Evolutionary conservation across 176 grass and related monocot genomes (phyloP), one percentile per base, ranked within the genome.

Genomic region (Hordeum marinum): DNA sequence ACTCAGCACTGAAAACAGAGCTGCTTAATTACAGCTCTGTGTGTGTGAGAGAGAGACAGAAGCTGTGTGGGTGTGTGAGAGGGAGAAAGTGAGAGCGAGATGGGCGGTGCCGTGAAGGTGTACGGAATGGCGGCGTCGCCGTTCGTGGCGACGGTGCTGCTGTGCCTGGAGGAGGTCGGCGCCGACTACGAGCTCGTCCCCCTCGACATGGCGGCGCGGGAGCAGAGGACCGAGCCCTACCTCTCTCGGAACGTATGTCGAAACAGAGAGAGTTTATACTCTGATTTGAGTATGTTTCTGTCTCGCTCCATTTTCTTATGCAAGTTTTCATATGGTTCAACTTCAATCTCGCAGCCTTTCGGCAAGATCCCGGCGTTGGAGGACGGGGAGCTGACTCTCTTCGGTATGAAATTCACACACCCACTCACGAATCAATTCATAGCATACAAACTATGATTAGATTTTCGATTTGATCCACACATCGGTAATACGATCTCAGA

Each of bases 161-260:
- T 89, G 45, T 66, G 83, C 84, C 84, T 94, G 69, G 86, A 91
- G 92, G 89, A 94, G 86, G 80, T 85, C 63, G 83, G 80, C 35
- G 86, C 59, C 1, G 54, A 77, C 29, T 89, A 91, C 40, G 76
- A 91, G 52, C 25, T 89, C 74, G 83, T 89, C 50, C 63, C 86
- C 10, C 69, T 89, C 41, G 70, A 73, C 70, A 73, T 73, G 70
- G 70, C 70, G 7, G 24, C 41, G 23, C 70, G 42, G 1, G 41
- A 73, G 3, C n/a, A 72, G 11, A 43, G 23, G 40, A 48, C 70
- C 70, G 24, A 48, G 24, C 70, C 23, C 1, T 8, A 48, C 70
- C 70, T 73, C 70, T 73, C 70, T 23, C 70, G 70, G 43, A 42
- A 77, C 57, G 75, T 23, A 21, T 52, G 15, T 6, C 17, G 48